Percentiles rank a stretch among this genome's conserved stretches.
These are phyloP conservation scores for Cercospora janseana DNA, from an alignment of 2,329 filamentous ascomycete genomes.

Conservation along the genomic window DNA sequence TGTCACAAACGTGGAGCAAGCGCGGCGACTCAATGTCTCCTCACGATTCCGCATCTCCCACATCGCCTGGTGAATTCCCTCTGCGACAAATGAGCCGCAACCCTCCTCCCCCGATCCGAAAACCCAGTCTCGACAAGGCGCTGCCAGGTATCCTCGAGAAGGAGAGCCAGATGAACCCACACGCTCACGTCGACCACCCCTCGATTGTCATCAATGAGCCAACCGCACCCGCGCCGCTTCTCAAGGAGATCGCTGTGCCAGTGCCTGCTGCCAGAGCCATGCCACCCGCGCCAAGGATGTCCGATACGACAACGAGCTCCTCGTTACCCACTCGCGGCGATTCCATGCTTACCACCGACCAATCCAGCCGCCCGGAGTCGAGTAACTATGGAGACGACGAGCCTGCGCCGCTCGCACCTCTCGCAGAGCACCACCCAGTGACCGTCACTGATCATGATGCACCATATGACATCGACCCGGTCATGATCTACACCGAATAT, in stretches of 20 bases:
- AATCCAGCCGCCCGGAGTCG: conserved; percentile 26
- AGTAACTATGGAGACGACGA: conserved; percentile 34
- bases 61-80: conserved; percentile 20
- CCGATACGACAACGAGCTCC: conserved; percentile 14
- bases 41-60: conserved; percentile 8
- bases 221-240: conserved; percentile 20
- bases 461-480: conserved; percentile 31
- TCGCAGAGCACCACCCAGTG: conserved; percentile 15
- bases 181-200: conserved; percentile 5
- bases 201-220: conserved; percentile 11
- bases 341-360: conserved; percentile 22
- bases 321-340: conserved; percentile 30
- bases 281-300: conserved; percentile 20
- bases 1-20: conserved; percentile 55
- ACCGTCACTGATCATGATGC: conserved; percentile 28
- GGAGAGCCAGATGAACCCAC: conserved; percentile 15
- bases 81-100: conserved; percentile 27
- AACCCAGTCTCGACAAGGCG: conserved; percentile 23
- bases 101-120: conserved; percentile 14
- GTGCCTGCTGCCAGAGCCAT: conserved; percentile 25
- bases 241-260: conserved; percentile 21
- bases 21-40: conserved; percentile 38
- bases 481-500: conserved; percentile 29
- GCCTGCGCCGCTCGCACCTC: conserved; percentile 14
- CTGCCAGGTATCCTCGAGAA: conserved; percentile 25